Conservation (phyloP, 345 rosid genomes). For the Eucalyptus cloeziana region DNA sequence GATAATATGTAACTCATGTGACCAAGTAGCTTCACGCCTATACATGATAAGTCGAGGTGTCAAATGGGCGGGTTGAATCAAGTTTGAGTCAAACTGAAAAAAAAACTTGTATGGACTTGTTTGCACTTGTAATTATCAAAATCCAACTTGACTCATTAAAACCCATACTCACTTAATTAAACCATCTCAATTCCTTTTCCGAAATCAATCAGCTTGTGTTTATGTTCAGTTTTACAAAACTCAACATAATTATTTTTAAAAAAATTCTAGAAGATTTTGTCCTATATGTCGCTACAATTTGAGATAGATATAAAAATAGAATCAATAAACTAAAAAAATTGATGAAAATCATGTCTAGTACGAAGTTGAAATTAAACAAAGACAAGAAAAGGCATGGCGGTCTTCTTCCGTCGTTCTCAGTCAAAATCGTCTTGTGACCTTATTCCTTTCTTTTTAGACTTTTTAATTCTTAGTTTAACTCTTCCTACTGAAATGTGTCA, state of each 20-base stretch:
- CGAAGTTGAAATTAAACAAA: no score
- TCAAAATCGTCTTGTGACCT: background rate
- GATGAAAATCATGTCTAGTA: background rate
- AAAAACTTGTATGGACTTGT: fast-evolving
- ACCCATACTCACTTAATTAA: background rate
- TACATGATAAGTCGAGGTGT: background rate
- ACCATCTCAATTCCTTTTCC: background rate
- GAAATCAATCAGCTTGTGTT: background rate
- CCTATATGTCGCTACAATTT: no score
- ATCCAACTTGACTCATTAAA: background rate
- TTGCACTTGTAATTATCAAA: background rate
- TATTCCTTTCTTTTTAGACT: background rate
- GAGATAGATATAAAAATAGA: no score
- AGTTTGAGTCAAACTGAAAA: background rate
- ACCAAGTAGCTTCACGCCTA: background rate
- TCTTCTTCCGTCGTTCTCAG: background rate
- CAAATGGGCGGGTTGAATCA: background rate
- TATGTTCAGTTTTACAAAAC: background rate
- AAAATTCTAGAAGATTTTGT: background rate
- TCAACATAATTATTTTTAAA: background rate
- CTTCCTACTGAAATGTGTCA: background rate
- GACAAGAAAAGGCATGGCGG: background rate
- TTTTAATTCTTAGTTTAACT: background rate
- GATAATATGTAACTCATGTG: background rate
- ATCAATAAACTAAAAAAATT: no score